phyloP scores from a whole-genome alignment of 1,284 basidiomycete species.

The Peniophora sp. region DNA sequence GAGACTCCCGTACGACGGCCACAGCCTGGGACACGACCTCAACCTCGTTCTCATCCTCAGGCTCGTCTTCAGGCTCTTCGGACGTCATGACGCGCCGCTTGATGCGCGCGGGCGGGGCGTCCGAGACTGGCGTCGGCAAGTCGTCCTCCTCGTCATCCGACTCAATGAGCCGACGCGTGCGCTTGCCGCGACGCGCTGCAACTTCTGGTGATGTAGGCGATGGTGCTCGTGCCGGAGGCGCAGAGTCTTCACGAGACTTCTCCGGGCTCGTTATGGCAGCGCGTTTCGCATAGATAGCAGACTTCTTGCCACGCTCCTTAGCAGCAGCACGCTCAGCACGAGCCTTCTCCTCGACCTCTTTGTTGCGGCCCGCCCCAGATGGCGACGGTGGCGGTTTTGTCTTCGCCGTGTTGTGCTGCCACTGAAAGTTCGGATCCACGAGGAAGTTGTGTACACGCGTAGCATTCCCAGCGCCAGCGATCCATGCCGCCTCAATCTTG shows the following conservation, averaged over 20 bases:
- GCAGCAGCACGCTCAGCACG: slow-evolving; percentile 54
- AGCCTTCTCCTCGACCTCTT: slow-evolving; percentile 60
- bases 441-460: slow-evolving; percentile 51
- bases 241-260: slow-evolving; percentile 9
- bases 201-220: slow-evolving; percentile 34
- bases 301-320: slow-evolving; percentile 68
- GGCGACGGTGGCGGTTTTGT: slow-evolving; percentile 14
- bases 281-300: slow-evolving; percentile 68
- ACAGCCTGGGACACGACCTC: neutral
- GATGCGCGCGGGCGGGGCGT: slow-evolving; percentile 9
- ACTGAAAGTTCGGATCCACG: slow-evolving; percentile 48
- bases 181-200: slow-evolving; percentile 35
- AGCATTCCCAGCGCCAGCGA: slow-evolving; percentile 47
- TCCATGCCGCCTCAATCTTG: slow-evolving; percentile 61
- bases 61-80: no score
- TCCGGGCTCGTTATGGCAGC: slow-evolving; percentile 31
- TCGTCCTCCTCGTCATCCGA: slow-evolving; percentile 56
- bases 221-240: slow-evolving; percentile 29
- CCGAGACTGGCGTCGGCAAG: slow-evolving; percentile 27
- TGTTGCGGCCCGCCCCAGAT: slow-evolving; percentile 43
- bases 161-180: slow-evolving; percentile 48
- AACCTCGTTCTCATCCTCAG: slow-evolving; percentile 18
- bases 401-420: slow-evolving; percentile 21
- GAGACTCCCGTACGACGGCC: neutral
- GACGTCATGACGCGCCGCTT: slow-evolving; percentile 10